These are phyloP conservation scores for Fraxinus anomala DNA, from an alignment of 257 asterid species.

Conservation along the genomic window DNA sequence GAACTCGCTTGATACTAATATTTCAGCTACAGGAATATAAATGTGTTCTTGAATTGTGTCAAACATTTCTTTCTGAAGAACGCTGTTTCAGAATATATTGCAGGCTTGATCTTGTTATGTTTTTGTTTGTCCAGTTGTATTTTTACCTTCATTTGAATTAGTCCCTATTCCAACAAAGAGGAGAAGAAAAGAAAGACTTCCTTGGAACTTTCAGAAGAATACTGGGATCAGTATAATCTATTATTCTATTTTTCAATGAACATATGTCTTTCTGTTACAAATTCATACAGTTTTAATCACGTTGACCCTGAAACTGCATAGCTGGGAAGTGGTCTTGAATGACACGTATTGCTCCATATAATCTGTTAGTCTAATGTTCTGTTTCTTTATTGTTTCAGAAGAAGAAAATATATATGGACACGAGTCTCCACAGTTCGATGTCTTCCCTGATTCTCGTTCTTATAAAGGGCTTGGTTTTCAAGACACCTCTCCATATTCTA, in stretches of 20 bases:
- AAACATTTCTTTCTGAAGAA: background rate
- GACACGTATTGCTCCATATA: constrained; percentile 8
- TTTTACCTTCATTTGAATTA: background rate
- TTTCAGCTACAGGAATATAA: background rate
- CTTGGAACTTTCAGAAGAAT: background rate
- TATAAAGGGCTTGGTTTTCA: constrained; percentile 22
- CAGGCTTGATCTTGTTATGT: background rate
- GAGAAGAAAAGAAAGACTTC: background rate
- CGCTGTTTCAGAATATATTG: background rate
- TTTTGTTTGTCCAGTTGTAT: background rate
- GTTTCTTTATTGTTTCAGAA: constrained; percentile 41
- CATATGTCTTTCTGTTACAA: background rate
- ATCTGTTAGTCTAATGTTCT: constrained; percentile 21
- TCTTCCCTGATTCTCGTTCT: constrained; percentile 26
- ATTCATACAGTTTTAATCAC: background rate
- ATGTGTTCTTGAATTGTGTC: background rate
- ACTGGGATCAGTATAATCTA: background rate
- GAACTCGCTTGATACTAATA: background rate
- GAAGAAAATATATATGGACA: constrained; percentile 45
- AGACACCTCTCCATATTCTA: constrained; percentile 25
- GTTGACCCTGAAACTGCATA: background rate
- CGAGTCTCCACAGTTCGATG: constrained; percentile 53
- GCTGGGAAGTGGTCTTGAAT: background rate
- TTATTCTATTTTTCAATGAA: constrained; percentile 11
- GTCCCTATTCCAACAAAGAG: background rate